Percentiles rank a stretch among this genome's conserved stretches.
Evolutionary conservation across 208 protist genomes (phyloP).

Genomic region (Crithidia brevicula): DNA sequence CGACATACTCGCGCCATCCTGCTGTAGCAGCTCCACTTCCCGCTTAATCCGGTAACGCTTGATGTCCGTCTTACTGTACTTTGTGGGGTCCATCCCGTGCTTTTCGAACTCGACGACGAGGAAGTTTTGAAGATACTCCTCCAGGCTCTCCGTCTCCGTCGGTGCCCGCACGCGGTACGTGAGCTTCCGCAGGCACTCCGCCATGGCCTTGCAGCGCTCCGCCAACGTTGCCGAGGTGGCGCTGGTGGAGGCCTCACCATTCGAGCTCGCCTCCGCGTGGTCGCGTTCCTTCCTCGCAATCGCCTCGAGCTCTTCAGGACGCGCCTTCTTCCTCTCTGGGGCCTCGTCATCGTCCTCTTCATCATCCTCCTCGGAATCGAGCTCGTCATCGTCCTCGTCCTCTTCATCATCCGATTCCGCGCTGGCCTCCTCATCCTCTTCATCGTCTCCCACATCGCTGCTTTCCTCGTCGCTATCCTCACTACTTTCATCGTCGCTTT

Average conservation of each 20-base stretch:
- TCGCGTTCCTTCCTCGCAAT: neutral
- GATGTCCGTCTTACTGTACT: conserved; percentile 61
- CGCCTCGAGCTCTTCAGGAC: conserved; percentile 35
- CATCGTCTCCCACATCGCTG: conserved; percentile 29
- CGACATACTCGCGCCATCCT: conserved; percentile 67
- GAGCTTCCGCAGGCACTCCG: conserved; percentile 67
- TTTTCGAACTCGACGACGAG: conserved; percentile 71
- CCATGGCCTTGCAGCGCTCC: conserved; percentile 79
- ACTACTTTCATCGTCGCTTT: conserved; percentile 10
- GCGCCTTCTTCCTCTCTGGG: conserved; percentile 51
- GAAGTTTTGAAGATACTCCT: conserved; percentile 67
- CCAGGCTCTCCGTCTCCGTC: conserved; percentile 49
- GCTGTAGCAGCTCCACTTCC: conserved; percentile 80
- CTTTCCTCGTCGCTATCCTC: conserved; percentile 24
- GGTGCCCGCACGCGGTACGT: conserved; percentile 60
- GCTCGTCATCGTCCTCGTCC: conserved; percentile 36
- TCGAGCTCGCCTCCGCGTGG: no score
- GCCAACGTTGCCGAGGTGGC: conserved; percentile 26
- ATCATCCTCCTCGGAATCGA: conserved; percentile 38
- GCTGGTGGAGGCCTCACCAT: neutral
- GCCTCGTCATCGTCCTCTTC: conserved; percentile 39
- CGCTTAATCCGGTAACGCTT: conserved; percentile 65
- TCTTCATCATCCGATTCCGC: conserved; percentile 38
- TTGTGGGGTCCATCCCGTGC: conserved; percentile 69
- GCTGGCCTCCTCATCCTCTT: conserved; percentile 30